Base-by-base conservation (phyloP, 1,284 basidiomycete genomes). In the Pseudozyma pruni region DNA sequence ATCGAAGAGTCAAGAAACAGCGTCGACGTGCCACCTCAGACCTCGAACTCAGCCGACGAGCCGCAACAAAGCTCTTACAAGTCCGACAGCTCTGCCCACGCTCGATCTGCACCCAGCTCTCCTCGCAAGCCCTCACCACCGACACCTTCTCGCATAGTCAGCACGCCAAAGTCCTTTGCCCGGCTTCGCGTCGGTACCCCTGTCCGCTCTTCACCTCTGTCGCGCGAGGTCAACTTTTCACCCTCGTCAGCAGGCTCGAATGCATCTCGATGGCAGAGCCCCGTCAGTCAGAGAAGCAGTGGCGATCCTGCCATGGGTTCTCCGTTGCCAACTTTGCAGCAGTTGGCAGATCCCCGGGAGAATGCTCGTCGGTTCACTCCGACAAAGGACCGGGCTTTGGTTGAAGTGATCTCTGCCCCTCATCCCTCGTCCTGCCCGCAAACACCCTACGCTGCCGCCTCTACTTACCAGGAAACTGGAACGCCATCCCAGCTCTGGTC, bases 181-280 rank as follows among this genome's bases (percentile, higher is more conserved):
- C 29, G 61, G 5, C 54, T 64, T 8, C 61, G 46, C 31, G 47
- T 64, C 20, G 61, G 47, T 14, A 64, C 55, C 0, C 61, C 61
- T 14, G 55, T 37, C 11, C 19, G 50, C 8, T 64, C 61, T n/a
- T 64, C 61, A 19, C 61, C 61, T 19, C 41, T 64, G 5, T 58
- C 61, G 20, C 54, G 50, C 23, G 55, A 53, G 3, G 50, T 64
- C 46, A 54, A 49, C 50, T 64, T 64, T n/a, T 49, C 55, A 7
- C 55, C 61, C 10, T 52, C 50, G 5, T 64, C 61, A 1, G 19
- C 44, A 0, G 33, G 35, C 8, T 52, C 45, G 4, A 39, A 29
- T 19, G 17, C 44, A 3, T 51, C 46, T 8, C 50, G 40, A 11
- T 64, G 61, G 61, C 54, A 57, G 16, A 64, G 50, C 29, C 55